Percentiles rank a stretch among this genome's conserved stretches.
phyloP scores from a whole-genome alignment of 2,329 filamentous ascomycete species.

The Aureobasidium leucospermi region DNA sequence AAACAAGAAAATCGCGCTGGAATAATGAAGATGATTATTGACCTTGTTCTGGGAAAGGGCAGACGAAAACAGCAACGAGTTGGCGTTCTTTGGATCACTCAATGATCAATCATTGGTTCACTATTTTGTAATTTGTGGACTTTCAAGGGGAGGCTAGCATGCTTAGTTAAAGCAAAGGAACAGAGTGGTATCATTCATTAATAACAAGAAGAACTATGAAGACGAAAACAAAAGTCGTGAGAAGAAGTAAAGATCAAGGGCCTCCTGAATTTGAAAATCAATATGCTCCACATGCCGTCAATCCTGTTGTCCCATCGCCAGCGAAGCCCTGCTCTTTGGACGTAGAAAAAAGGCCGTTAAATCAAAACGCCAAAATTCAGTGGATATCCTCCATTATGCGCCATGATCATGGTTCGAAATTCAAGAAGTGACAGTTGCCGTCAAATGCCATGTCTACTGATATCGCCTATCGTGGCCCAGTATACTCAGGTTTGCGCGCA shows the following conservation, averaged over 20 bases:
- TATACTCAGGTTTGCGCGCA: constrained; percentile 70
- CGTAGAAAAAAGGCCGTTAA: too few species aligned
- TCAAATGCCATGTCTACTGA: background rate
- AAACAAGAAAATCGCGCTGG: too few species aligned
- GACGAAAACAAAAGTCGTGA: background rate
- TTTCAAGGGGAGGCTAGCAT: background rate
- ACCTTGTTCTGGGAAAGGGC: background rate
- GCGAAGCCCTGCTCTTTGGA: background rate
- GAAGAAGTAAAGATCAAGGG: background rate
- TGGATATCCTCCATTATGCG: background rate
- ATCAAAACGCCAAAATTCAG: background rate
- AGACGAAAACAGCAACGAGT: background rate
- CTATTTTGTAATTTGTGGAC: background rate
- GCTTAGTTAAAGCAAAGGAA: background rate
- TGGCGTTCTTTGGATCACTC: background rate
- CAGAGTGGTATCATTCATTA: constrained; percentile 8
- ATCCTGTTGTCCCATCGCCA: background rate
- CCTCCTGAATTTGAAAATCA: too few species aligned
- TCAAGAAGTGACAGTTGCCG: background rate
- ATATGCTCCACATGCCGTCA: background rate
- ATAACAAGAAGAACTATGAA: background rate
- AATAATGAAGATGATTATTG: background rate
- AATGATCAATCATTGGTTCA: background rate
- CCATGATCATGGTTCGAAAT: background rate
- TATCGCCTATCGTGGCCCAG: background rate